phyloP scores from a whole-genome alignment of 805 yeast species.

The Candida pseudofarinosa region DNA sequence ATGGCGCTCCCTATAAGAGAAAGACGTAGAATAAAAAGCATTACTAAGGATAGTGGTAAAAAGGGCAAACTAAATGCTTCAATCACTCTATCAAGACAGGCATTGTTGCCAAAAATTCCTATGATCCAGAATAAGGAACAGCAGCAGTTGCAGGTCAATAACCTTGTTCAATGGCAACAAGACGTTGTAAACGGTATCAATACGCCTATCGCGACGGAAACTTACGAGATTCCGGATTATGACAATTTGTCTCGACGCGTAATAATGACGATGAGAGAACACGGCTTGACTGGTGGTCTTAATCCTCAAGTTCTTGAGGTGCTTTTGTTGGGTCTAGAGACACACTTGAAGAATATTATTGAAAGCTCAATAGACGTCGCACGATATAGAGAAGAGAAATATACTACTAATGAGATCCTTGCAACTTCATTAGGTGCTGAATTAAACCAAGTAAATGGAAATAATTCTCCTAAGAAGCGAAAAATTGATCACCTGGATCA shows the following conservation, averaged over 20 bases:
- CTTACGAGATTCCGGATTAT: conserved; percentile 77
- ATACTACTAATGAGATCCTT: conserved; percentile 33
- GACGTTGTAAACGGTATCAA: conserved; percentile 85
- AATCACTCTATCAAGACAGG: conserved; percentile 65
- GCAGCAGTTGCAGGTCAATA: conserved; percentile 42
- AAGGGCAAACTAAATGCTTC: conserved; percentile 67
- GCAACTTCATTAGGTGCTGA: conserved; percentile 8
- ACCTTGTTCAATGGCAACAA: conserved; percentile 82
- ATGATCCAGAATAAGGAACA: conserved; percentile 51
- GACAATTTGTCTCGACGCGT: conserved; percentile 65
- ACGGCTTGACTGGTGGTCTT: conserved; percentile 82
- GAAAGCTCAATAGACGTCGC: conserved; percentile 74
- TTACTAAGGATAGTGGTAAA: conserved; percentile 80
- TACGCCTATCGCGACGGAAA: conserved; percentile 73
- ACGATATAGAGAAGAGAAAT: conserved; percentile 52
- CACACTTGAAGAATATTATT: conserved; percentile 67
- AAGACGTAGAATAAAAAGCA: conserved; percentile 76
- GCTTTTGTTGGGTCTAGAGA: conserved; percentile 74
- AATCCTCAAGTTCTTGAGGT: conserved; percentile 76
- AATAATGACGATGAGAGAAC: conserved; percentile 81
- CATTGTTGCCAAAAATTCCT: conserved; percentile 81
- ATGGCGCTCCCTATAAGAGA: conserved; percentile 83
- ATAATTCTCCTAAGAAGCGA: conserved; percentile 11
- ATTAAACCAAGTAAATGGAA: neutral
- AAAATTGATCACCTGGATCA: conserved; percentile 15